Conservation (phyloP, 345 rosid genomes). For the Corchorus capsularis region DNA sequence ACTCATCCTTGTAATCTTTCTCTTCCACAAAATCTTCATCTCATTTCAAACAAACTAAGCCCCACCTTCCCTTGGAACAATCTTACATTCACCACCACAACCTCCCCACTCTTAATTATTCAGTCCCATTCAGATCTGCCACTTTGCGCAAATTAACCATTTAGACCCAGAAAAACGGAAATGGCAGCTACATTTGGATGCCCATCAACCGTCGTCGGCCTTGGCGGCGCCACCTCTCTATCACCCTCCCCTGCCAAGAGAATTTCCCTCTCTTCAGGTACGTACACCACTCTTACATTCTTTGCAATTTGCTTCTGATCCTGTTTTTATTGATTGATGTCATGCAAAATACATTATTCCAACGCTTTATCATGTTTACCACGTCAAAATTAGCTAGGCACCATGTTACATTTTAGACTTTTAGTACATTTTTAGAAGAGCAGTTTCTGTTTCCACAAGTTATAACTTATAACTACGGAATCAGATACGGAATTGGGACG, state of each 20-base stretch:
- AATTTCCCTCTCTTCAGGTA: slow-evolving; percentile 53
- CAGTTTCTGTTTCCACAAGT: too few species aligned
- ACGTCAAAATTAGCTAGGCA: too few species aligned
- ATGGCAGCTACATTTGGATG: slow-evolving; percentile 67
- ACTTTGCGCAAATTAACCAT: too few species aligned
- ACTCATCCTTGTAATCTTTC: slow-evolving; percentile 48
- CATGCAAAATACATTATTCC: too few species aligned
- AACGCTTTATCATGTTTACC: neutral
- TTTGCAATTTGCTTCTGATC: neutral
- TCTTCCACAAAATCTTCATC: slow-evolving; percentile 51
- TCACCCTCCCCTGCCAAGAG: slow-evolving; percentile 36
- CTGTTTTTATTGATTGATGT: too few species aligned
- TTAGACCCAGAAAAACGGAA: too few species aligned
- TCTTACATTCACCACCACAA: neutral
- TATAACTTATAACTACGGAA: too few species aligned
- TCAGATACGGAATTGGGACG: too few species aligned
- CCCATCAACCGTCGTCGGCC: slow-evolving; percentile 67
- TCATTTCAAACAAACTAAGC: neutral
- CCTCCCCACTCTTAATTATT: neutral
- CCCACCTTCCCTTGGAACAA: neutral
- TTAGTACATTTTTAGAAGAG: neutral
- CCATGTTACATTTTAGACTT: too few species aligned
- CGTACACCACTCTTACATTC: neutral
- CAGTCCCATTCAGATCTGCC: neutral
- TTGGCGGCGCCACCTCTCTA: slow-evolving; percentile 55